Evolutionary conservation across 192 early-diverging fungal species (phyloP), one percentile per base, ranked within the genome.

Genomic region (Coemansia sp.): DNA sequence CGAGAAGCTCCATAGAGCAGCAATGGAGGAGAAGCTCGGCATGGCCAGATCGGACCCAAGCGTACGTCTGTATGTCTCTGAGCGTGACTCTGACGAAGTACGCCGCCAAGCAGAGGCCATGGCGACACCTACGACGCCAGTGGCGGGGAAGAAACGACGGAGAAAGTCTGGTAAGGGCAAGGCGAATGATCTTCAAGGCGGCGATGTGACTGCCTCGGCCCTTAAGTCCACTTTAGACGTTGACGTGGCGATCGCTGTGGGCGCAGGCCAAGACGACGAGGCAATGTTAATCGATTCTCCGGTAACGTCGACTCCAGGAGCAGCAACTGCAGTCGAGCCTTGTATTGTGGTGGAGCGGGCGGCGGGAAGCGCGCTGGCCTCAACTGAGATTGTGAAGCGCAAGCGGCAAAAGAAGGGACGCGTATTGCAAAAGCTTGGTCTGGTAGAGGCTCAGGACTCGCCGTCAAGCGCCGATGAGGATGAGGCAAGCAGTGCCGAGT

Each of bases 1-100:
- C 22, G 90, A 94, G 68, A 87, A 88, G 72, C 83, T 94, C 27
- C 75, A 86, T 62, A 83, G 89, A 50, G 90, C 92, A 18, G 81
- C 87, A 47, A 66, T 83, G 13, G 92, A 94, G 69, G 79, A 91
- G 73, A 88, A 85, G 53, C 84, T 87, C 13, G 91, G 92, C 5
- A 27, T 92, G 46, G 68, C 81, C 16, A 76, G 76, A 62, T 87
- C 90, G 2, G 88, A 94, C 62, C 76, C 79, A 4, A 79, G 69
- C 55, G 86, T 91, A 22, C 83, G 80, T 15, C 74, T 92, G 20
- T 88, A 87, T 64, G 83, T 89, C 27, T 81, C 86, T 29, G 78
- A 77, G 57, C 86, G 88, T 38, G 79, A 81, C 44, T 63, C 77
- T 5, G 84, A 88, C 62, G 83, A 75, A 16, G 68, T 77, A 13